phyloP scores from a whole-genome alignment of 108 stramenopile species.

The Skeletonema marinoi region DNA sequence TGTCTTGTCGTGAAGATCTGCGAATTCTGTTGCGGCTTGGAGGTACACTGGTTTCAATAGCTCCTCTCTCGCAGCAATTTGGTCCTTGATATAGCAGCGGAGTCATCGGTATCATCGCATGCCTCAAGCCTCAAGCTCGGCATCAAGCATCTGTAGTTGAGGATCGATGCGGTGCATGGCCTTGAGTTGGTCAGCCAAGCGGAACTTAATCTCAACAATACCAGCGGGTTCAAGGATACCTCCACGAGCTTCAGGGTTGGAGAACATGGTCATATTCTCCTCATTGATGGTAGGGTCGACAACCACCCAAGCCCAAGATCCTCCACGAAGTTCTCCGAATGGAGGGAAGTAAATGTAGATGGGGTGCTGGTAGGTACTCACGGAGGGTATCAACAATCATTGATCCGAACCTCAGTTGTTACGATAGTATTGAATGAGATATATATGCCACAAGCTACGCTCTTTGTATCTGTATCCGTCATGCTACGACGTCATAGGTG shows the following conservation, averaged over 20 bases:
- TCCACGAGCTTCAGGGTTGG: conserved; percentile 95
- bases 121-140: conserved; percentile 81
- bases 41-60: conserved; percentile 91
- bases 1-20: conserved; percentile 96
- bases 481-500: no score
- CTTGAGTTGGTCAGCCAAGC: conserved; percentile 79
- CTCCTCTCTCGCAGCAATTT: conserved; percentile 92
- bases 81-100: conserved; percentile 73
- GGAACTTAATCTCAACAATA: conserved; percentile 98
- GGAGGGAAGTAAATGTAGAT: conserved; percentile 98
- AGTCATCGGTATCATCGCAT: conserved; percentile 68
- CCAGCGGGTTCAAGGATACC: conserved; percentile 98
- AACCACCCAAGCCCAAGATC: conserved; percentile 99
- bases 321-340: conserved; percentile 96
- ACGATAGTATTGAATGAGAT: no score
- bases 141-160: conserved; percentile 86
- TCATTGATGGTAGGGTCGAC: conserved; percentile 98
- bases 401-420: conserved; percentile 97
- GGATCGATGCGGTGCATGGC: conserved; percentile 91
- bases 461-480: no score
- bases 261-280: conserved; percentile 99
- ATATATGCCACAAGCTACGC: no score
- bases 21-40: conserved; percentile 97
- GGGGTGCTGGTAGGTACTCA: conserved; percentile 94
- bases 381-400: conserved; percentile 98